Evolutionary conservation across 2,329 filamentous ascomycete genomes (phyloP).

Genomic region (Passalora sequoiae): DNA sequence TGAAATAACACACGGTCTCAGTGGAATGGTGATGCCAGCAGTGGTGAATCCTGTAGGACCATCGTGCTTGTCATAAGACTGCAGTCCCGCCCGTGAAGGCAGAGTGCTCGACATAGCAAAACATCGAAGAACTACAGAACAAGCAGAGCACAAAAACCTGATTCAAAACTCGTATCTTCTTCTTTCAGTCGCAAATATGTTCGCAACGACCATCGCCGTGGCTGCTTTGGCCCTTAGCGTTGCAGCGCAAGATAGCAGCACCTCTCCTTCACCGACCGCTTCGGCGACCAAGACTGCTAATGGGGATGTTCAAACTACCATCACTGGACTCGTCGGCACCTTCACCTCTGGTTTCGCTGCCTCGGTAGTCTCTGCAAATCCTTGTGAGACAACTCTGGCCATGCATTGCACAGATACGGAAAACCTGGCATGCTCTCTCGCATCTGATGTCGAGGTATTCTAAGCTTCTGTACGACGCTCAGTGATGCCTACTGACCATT

Average conservation of each 20-base stretch:
- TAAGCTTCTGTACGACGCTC: background rate
- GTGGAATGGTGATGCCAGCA: background rate
- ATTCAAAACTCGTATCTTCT: background rate
- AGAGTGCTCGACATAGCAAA: no score
- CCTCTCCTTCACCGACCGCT: background rate
- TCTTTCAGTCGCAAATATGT: slow-evolving; percentile 5
- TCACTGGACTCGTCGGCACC: slow-evolving; percentile 11
- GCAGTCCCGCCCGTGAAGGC: no score
- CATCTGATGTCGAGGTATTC: slow-evolving; percentile 6
- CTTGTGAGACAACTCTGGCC: slow-evolving; percentile 15
- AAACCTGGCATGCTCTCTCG: background rate
- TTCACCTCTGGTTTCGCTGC: slow-evolving; percentile 9
- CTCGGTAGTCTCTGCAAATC: slow-evolving; percentile 13
- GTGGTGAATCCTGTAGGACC: no score
- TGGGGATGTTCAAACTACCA: slow-evolving; percentile 5
- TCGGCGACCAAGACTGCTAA: background rate
- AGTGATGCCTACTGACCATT: background rate
- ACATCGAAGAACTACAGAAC: background rate
- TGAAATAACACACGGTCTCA: background rate
- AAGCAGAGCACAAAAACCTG: background rate
- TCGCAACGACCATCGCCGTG: background rate
- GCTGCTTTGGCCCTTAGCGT: slow-evolving; percentile 6
- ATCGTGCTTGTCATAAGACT: no score
- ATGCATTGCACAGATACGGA: slow-evolving; percentile 11
- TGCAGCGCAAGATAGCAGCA: slow-evolving; percentile 3